phyloP scores from a whole-genome alignment of 352 stramenopile species.

The Blastocystis sp. region DNA sequence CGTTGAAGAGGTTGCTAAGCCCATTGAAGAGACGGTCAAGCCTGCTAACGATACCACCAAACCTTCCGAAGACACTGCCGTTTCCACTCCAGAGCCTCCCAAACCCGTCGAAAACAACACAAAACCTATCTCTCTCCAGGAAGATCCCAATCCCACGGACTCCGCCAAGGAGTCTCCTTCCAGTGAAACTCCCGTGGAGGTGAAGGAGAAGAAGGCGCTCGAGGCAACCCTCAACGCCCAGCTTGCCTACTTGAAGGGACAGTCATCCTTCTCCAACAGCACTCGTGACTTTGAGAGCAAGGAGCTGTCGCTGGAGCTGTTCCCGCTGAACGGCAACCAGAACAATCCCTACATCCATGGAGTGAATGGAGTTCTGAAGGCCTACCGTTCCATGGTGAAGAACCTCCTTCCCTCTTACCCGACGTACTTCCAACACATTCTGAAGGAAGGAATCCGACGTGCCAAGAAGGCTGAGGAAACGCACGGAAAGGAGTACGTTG shows the following conservation, averaged over 20 bases:
- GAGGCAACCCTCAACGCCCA: not conserved
- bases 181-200: not conserved
- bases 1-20: no score
- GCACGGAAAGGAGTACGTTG: constrained; percentile 26
- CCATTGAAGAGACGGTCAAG: not conserved
- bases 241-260: not conserved
- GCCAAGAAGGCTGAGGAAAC: constrained; percentile 4
- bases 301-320: constrained; percentile 3
- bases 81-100: not conserved
- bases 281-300: not conserved
- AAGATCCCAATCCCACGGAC: no score
- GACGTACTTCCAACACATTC: constrained; percentile 26
- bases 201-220: not conserved
- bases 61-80: not conserved
- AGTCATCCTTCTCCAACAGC: not conserved
- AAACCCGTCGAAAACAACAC: not conserved
- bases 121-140: no score
- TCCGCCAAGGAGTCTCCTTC: not conserved
- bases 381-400: not conserved
- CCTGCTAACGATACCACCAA: not conserved
- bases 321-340: constrained; percentile 30
- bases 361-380: not conserved
- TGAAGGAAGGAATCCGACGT: not conserved
- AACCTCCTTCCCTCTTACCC: constrained; percentile 22
- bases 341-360: constrained; percentile 22